Percentiles rank a stretch among this genome's conserved stretches.
Conservation (phyloP, 805 yeast species). For the Clavispora santaluciae region DNA sequence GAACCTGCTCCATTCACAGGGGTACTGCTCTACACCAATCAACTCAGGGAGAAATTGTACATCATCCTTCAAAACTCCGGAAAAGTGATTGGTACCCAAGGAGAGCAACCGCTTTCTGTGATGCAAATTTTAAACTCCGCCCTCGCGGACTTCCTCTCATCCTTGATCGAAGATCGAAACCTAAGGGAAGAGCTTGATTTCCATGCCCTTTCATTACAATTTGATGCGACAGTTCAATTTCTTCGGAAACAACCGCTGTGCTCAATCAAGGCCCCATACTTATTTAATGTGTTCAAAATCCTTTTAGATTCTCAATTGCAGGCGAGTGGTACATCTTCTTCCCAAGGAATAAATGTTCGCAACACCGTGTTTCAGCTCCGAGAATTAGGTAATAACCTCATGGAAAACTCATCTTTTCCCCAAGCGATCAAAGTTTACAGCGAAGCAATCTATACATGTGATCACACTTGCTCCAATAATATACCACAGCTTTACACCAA, state of each 20-base stretch:
- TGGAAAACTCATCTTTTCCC: constrained; percentile 32
- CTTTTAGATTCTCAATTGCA: constrained; percentile 6
- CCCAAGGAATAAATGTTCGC: not conserved
- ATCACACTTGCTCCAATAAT: constrained; percentile 7
- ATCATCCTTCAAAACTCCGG: constrained; percentile 13
- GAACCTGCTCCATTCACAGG: not conserved
- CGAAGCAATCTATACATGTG: constrained; percentile 26
- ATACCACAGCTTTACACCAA: constrained; percentile 33
- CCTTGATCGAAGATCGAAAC: not conserved
- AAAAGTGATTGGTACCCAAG: not conserved
- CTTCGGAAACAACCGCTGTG: not conserved
- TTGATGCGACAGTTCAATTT: not conserved
- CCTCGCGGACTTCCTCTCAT: not conserved
- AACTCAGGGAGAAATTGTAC: constrained; percentile 16
- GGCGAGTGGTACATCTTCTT: not conserved
- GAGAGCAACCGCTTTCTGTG: not conserved
- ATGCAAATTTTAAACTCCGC: not conserved
- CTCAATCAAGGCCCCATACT: not conserved
- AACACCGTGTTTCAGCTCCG: constrained; percentile 18
- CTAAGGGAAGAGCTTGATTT: not conserved
- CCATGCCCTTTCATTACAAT: not conserved
- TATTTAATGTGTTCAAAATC: constrained; percentile 4
- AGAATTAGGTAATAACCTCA: constrained; percentile 38
- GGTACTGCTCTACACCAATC: constrained; percentile 7
- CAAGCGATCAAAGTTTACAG: constrained; percentile 38